Evolutionary conservation across 1,284 basidiomycete genomes (phyloP), one percentile per base, ranked within the genome.

Genomic region (Inonotus obliquus): DNA sequence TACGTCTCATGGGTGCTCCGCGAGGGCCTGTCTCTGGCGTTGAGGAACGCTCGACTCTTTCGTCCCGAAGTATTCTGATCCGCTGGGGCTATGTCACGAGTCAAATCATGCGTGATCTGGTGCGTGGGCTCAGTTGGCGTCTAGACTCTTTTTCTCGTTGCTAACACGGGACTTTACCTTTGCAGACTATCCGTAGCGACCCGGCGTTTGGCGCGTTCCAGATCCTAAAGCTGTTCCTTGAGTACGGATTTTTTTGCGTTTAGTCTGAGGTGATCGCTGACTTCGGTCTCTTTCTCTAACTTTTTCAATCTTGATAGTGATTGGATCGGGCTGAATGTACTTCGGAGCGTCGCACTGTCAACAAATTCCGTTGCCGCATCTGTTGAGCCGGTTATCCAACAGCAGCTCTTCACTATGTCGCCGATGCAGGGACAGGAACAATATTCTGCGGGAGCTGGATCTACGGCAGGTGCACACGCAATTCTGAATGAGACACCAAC

Each of bases 81-180:
- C 85, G 91, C 57, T 93, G 91, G 91, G 91, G 91, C 62, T 93
- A 94, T 75, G 92, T 93, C 70, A 93, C 91, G 29, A 92, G 90
- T 73, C 91, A 93, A 73, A 86, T 93, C 67, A 93, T 93, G 89
- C 79, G 91, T 67, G 91, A 93, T 74, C 75, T 93, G 73, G 89
- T 92, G 69, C 74, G 88, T 47, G n/a, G 61, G 61, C 69, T 49
- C 54, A 29, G 47, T 59, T 57, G 59, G 49, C 59, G 35, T 14
- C 9, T 47, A 54, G 13, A 48, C 45, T 57, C 23, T 56, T 32
- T 14, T 35, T 35, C 44, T 10, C 23, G 57, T 60, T 67, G 58
- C 67, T 68, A 61, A 59, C 59, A 59, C 48, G 56, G 53, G 45
- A 19, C 57, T 21, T 44, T 47, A 29, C 35, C 69, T 65, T 65